Percentiles rank a stretch among this genome's conserved stretches.
These are phyloP conservation scores for Diplodia intermedia DNA, from an alignment of 2,329 filamentous ascomycete species.

Conservation along the genomic window DNA sequence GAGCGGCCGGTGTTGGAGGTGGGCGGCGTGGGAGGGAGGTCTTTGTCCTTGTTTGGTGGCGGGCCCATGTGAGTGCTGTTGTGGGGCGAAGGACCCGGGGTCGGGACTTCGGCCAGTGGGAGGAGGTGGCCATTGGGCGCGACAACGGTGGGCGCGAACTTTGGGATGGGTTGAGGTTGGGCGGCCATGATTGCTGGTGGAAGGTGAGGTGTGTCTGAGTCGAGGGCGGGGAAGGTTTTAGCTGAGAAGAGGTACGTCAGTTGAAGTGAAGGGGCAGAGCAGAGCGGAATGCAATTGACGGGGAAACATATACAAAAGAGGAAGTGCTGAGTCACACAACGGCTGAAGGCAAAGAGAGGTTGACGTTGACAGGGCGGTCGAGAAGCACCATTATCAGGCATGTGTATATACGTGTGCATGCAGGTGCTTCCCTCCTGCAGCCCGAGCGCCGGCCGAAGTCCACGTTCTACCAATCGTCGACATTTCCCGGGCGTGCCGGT, in stretches of 20 bases:
- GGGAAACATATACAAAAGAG: background rate
- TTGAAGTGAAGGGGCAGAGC: background rate
- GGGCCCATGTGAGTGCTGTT: background rate
- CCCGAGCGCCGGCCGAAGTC: background rate
- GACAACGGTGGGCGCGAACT: background rate
- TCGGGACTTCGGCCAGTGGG: constrained; percentile 12
- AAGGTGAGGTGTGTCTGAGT: background rate
- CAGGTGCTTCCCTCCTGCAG: background rate
- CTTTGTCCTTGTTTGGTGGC: background rate
- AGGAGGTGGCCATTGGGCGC: constrained; percentile 14
- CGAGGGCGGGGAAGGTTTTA: background rate
- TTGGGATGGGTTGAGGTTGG: constrained; percentile 10
- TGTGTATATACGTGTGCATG: background rate
- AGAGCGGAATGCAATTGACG: background rate
- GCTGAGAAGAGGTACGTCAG: constrained; percentile 2
- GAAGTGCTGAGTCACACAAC: background rate
- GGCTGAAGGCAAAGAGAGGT: background rate
- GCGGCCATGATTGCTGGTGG: constrained; percentile 7
- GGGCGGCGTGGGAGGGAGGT: constrained; percentile 11
- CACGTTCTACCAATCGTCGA: constrained; percentile 1
- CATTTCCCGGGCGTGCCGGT: background rate
- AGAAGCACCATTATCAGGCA: constrained; percentile 6
- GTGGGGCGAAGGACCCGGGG: background rate
- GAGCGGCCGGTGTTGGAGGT: background rate
- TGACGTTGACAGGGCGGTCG: background rate